phyloP scores from a whole-genome alignment of 2,329 filamentous ascomycete species.

The Zymoseptoria passerinii region DNA sequence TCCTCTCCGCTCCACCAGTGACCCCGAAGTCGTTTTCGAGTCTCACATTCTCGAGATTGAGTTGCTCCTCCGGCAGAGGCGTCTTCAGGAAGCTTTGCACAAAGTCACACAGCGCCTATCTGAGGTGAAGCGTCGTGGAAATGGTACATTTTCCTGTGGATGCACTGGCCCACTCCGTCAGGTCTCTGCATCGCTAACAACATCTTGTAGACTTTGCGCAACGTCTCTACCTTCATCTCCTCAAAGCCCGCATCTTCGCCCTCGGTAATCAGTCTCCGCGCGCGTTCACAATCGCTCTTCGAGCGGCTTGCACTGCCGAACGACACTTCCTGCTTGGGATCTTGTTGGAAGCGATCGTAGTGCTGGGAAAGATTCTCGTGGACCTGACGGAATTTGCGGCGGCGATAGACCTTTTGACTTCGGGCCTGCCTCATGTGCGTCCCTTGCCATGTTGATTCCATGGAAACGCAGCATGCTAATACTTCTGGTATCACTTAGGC shows the following conservation, averaged over 20 bases:
- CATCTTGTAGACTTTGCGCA: constrained; percentile 53
- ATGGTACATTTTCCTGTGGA: constrained; percentile 6
- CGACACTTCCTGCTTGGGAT: constrained; percentile 58
- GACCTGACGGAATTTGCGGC: constrained; percentile 62
- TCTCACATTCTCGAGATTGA: constrained; percentile 54
- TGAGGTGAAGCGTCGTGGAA: constrained; percentile 34
- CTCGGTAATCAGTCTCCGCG: constrained; percentile 61
- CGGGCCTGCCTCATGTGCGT: constrained; percentile 61
- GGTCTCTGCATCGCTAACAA: background rate
- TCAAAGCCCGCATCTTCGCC: constrained; percentile 64
- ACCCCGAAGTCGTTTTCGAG: constrained; percentile 53
- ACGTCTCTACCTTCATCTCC: constrained; percentile 61
- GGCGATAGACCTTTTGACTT: constrained; percentile 55
- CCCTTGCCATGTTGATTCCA: background rate
- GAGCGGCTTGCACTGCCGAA: constrained; percentile 67
- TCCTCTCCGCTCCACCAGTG: constrained; percentile 33
- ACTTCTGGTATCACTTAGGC: constrained; percentile 23
- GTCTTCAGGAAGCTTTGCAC: constrained; percentile 44
- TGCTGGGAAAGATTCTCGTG: constrained; percentile 60
- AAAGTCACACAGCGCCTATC: constrained; percentile 46
- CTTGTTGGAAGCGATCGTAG: constrained; percentile 64
- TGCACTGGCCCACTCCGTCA: background rate
- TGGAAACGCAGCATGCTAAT: background rate
- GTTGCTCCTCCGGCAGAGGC: constrained; percentile 43
- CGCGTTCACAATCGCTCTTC: constrained; percentile 67